Evolutionary conservation across 1,139 yeast species (phyloP).

Genomic region (Protomyces gravidus): DNA sequence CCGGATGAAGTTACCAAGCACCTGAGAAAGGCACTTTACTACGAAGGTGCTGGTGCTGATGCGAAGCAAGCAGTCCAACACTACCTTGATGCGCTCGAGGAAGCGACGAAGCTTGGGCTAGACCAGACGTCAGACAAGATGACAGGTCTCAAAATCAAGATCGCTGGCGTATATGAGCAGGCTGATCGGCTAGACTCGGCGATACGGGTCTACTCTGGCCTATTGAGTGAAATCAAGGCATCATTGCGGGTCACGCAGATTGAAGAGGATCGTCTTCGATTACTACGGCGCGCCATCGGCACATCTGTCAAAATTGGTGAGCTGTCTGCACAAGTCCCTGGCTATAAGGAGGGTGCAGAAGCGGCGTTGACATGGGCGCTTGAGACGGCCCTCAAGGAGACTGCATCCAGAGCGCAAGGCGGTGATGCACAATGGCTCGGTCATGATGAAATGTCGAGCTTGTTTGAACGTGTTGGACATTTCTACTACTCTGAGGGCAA

Average conservation of each 20-base stretch:
- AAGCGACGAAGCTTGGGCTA: slow-evolving; percentile 12
- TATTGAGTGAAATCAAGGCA: slow-evolving; percentile 7
- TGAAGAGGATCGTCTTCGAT: slow-evolving; percentile 4
- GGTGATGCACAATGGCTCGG: slow-evolving; percentile 23
- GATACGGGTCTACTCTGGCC: slow-evolving; percentile 16
- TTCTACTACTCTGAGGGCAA: slow-evolving; percentile 6
- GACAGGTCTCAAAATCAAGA: slow-evolving; percentile 26
- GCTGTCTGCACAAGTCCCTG: slow-evolving; percentile 3
- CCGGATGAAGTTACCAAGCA: slow-evolving; percentile 23
- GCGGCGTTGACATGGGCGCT: slow-evolving; percentile 22
- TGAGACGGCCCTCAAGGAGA: slow-evolving; percentile 13
- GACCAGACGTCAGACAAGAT: slow-evolving; percentile 22
- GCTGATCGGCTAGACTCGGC: slow-evolving; percentile 22
- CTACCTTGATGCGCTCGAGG: slow-evolving; percentile 21
- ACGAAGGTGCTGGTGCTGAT: slow-evolving; percentile 23
- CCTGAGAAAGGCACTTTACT: slow-evolving; percentile 18
- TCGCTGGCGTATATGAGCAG: slow-evolving; percentile 19
- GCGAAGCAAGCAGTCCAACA: slow-evolving; percentile 14
- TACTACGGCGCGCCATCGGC: slow-evolving; percentile 16
- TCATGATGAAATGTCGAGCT: slow-evolving; percentile 6
- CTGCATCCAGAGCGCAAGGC: background rate
- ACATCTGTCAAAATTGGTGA: slow-evolving; percentile 26
- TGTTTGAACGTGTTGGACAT: slow-evolving; percentile 18
- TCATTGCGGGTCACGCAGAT: background rate
- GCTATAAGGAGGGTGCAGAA: background rate